Evolutionary conservation across 768 basidiomycete genomes (phyloP).

Genomic region (Lactarius evosmus): DNA sequence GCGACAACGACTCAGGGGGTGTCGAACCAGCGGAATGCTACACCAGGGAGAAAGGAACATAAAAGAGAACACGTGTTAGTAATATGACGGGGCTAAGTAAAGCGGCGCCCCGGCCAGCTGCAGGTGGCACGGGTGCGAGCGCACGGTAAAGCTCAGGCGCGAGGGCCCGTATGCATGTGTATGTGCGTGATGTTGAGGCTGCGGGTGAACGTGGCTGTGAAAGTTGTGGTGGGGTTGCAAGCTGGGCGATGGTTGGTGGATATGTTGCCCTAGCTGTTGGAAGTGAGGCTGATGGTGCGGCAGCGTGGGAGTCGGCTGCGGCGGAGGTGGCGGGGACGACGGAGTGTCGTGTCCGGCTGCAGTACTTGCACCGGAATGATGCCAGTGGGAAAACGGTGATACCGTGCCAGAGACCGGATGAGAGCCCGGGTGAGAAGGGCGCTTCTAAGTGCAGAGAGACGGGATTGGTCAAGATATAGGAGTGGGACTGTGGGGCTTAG

Average conservation of each 20-base stretch:
- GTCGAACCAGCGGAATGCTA: constrained; percentile 21
- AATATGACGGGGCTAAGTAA: constrained; percentile 4
- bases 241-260: constrained; percentile 13
- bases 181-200: constrained; percentile 27
- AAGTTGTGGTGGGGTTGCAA: constrained; percentile 9
- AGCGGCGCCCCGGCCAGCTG: constrained; percentile 20
- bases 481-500: constrained; percentile 19
- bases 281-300: constrained; percentile 8
- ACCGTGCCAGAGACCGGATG: constrained; percentile 51
- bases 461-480: constrained; percentile 4
- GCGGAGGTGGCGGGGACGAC: constrained; percentile 23
- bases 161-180: constrained; percentile 36
- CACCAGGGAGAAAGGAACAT: background rate
- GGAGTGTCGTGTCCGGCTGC: constrained; percentile 15
- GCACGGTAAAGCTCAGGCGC: constrained; percentile 38
- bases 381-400: constrained; percentile 43
- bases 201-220: constrained; percentile 12
- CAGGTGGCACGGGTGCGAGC: constrained; percentile 28
- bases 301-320: constrained; percentile 30
- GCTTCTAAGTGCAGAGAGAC: constrained; percentile 41
- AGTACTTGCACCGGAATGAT: constrained; percentile 27
- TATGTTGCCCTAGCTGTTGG: constrained; percentile 7
- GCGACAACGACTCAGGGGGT: constrained; percentile 13
- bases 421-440: constrained; percentile 41
- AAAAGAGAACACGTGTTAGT: constrained; percentile 16